phyloP scores from a whole-genome alignment of 257 asterid genomes.

The Solanum microdontum region DNA sequence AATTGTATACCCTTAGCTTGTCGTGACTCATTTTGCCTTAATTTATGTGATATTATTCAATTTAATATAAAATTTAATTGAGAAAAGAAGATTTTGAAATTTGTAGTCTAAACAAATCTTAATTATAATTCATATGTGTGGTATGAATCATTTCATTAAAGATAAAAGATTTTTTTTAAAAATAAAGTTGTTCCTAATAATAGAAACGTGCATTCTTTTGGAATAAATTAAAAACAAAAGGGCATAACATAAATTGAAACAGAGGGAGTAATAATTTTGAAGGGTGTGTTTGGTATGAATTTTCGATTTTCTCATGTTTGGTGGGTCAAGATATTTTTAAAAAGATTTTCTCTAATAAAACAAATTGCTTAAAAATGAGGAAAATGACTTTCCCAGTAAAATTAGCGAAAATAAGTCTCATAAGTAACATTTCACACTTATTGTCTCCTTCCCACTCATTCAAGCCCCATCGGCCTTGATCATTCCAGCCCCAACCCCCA shows the following conservation, averaged over 20 bases:
- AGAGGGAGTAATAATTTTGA: not conserved
- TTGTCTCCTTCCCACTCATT: not conserved
- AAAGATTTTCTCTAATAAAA: not conserved
- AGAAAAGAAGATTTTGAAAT: no score
- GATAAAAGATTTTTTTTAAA: no score
- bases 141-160: no score
- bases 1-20: not conserved
- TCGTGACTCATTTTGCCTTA: not conserved
- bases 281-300: not conserved
- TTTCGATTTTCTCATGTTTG: not conserved
- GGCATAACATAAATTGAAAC: not conserved
- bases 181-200: not conserved
- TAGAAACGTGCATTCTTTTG: not conserved
- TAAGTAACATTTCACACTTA: not conserved
- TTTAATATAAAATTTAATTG: no score
- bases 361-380: not conserved
- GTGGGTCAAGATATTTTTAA: no score
- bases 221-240: not conserved
- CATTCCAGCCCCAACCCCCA: not conserved
- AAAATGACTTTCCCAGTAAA: not conserved
- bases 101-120: not conserved
- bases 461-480: not conserved
- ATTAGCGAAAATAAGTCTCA: not conserved
- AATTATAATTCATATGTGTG: not conserved
- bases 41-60: not conserved